Evolutionary conservation across 192 early-diverging fungal genomes (phyloP).

Genomic region (Coemansia sp.): DNA sequence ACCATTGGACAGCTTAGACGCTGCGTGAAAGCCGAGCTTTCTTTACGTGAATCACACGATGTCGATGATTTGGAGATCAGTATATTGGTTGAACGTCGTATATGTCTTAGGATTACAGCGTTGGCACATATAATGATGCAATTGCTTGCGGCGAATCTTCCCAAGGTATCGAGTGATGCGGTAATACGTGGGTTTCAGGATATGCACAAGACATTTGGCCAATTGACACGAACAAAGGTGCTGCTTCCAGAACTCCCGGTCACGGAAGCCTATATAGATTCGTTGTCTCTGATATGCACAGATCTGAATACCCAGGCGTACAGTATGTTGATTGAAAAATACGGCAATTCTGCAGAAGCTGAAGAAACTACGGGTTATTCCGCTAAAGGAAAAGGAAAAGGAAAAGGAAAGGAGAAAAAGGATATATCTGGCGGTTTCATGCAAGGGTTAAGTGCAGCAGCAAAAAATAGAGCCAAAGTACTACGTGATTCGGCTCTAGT

Average conservation of each 20-base stretch:
- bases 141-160: constrained; percentile 12
- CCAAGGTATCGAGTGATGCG: constrained; percentile 12
- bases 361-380: background rate
- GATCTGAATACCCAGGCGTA: constrained; percentile 27
- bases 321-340: constrained; percentile 16
- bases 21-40: constrained; percentile 7
- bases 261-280: constrained; percentile 33
- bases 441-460: too few species aligned
- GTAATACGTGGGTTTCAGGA: constrained; percentile 27
- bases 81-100: constrained; percentile 22
- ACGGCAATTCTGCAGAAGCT: constrained; percentile 13
- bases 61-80: constrained; percentile 17
- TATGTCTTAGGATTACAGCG: constrained; percentile 19
- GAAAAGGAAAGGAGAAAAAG: constrained; percentile 9
- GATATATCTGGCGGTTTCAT: background rate
- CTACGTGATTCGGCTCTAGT: constrained; percentile 70
- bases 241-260: constrained; percentile 11
- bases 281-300: constrained; percentile 21
- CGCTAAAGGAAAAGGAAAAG: background rate
- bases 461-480: constrained; percentile 51
- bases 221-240: constrained; percentile 27
- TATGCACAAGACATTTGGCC: constrained; percentile 18
- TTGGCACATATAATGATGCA: constrained; percentile 20
- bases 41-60: background rate
- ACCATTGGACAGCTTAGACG: constrained; percentile 18